These are phyloP conservation scores for Lentinula edodes DNA, from an alignment of 768 basidiomycete species.

Conservation along the genomic window DNA sequence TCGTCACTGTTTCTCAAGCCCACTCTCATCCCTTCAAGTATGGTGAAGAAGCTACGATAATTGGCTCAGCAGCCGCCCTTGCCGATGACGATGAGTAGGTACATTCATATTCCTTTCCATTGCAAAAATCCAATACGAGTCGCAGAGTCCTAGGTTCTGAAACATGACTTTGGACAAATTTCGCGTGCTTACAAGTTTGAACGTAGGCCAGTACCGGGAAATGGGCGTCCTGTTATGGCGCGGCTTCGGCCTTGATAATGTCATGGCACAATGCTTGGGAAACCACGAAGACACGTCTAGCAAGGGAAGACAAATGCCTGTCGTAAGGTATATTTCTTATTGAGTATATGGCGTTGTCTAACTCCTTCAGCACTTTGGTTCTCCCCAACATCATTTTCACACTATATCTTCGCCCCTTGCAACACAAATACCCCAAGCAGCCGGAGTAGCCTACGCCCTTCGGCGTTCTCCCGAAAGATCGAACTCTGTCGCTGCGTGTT, in stretches of 20 bases:
- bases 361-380: slow-evolving; percentile 70
- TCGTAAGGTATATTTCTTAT: slow-evolving; percentile 44
- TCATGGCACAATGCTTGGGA: slow-evolving; percentile 92
- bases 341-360: not conserved
- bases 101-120: not conserved
- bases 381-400: slow-evolving; percentile 80
- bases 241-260: slow-evolving; percentile 68
- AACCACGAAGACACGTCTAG: slow-evolving; percentile 74
- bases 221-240: slow-evolving; percentile 90
- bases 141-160: slow-evolving; percentile 66
- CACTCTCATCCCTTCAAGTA: slow-evolving; percentile 37
- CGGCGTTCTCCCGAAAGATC: slow-evolving; percentile 65
- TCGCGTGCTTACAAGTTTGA: slow-evolving; percentile 3
- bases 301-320: slow-evolving; percentile 92
- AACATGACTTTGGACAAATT: not conserved
- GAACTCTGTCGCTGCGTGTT: slow-evolving; percentile 79
- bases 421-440: slow-evolving; percentile 93
- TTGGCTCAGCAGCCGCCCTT: slow-evolving; percentile 86
- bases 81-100: slow-evolving; percentile 79
- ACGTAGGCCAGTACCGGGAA: slow-evolving; percentile 83
- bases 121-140: not conserved
- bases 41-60: slow-evolving; percentile 87
- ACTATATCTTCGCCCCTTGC: slow-evolving; percentile 92
- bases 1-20: not conserved
- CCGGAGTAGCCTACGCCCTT: slow-evolving; percentile 87